A percentile compares a stretch with the other conserved stretches of the same genome.
Evolutionary conservation across 2,329 filamentous ascomycete genomes (phyloP).

Genomic region (Capronia epimyces): DNA sequence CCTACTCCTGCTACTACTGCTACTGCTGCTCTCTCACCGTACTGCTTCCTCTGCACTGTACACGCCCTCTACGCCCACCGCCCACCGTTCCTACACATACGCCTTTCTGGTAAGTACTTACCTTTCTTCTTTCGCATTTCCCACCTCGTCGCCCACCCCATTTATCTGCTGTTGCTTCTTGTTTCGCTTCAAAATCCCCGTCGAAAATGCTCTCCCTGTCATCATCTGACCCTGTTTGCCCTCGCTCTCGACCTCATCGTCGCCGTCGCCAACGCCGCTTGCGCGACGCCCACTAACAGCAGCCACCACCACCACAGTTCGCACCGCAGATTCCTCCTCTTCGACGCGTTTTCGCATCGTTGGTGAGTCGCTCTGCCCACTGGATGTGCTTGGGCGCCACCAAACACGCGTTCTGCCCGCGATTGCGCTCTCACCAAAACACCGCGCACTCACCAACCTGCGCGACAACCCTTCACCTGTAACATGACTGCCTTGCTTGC

Average conservation of each 20-base stretch:
- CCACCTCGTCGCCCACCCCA: constrained; percentile 13
- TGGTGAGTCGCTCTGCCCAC: constrained; percentile 9
- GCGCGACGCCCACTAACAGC: constrained; percentile 36
- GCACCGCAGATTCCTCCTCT: constrained; percentile 5
- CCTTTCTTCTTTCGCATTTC: constrained; percentile 19
- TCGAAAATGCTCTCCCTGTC: constrained; percentile 25
- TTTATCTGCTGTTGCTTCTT: constrained; percentile 11
- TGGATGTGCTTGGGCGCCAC: background rate
- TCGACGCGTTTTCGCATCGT: constrained; percentile 21
- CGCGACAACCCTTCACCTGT: background rate
- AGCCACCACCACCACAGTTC: constrained; percentile 25
- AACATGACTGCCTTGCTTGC: background rate
- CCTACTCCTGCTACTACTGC: constrained; percentile 4
- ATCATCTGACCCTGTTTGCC: constrained; percentile 19
- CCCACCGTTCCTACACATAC: constrained; percentile 1
- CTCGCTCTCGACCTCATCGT: constrained; percentile 23
- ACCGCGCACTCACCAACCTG: constrained; percentile 2
- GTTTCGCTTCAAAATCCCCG: constrained; percentile 23
- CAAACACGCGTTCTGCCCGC: constrained; percentile 22
- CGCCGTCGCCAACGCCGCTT: constrained; percentile 27
- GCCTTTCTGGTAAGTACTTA: constrained; percentile 23
- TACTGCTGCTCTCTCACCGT: constrained; percentile 2
- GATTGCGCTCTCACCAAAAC: constrained; percentile 16
- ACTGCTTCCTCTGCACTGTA: constrained; percentile 14
- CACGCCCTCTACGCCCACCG: background rate